A percentile compares a stretch with the other conserved stretches of the same genome.
Conservation (phyloP, 1,284 basidiomycete species). For the Nidula niveotomentosa region DNA sequence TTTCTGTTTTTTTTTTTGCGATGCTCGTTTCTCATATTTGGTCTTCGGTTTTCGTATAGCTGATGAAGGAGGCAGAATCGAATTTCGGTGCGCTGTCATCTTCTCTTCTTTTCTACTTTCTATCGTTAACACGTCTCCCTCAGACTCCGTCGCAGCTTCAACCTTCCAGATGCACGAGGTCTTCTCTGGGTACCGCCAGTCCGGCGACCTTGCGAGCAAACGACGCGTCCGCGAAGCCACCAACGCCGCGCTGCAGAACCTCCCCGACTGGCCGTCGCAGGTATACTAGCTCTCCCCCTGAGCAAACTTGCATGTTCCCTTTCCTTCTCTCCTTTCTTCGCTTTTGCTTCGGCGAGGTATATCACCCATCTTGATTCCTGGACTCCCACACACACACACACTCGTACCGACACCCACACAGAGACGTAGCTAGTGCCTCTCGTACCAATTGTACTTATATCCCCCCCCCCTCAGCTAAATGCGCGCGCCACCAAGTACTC, state of each 20-base stretch:
- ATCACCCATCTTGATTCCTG: no score
- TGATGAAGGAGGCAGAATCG: constrained; percentile 49
- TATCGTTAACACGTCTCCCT: background rate
- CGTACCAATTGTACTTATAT: no score
- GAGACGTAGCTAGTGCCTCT: no score
- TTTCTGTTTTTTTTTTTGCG: background rate
- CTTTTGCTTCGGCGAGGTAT: background rate
- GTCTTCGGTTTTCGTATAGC: constrained; percentile 26
- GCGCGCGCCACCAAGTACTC: no score
- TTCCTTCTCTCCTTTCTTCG: background rate
- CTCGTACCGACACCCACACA: no score
- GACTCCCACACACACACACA: no score
- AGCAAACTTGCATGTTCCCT: background rate
- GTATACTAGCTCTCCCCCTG: background rate
- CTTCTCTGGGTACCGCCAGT: constrained; percentile 55
- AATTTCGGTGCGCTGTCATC: constrained; percentile 40
- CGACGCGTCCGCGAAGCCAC: constrained; percentile 58
- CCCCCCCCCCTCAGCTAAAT: no score
- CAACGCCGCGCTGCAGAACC: constrained; percentile 53
- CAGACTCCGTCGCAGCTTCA: constrained; percentile 56
- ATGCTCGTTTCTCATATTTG: constrained; percentile 2
- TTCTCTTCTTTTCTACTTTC: background rate
- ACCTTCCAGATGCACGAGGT: constrained; percentile 62
- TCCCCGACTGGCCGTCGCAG: constrained; percentile 56
- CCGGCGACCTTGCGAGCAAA: constrained; percentile 54